Evolutionary conservation across 768 basidiomycete genomes (phyloP).

Genomic region (Cystobasidium onofrii): DNA sequence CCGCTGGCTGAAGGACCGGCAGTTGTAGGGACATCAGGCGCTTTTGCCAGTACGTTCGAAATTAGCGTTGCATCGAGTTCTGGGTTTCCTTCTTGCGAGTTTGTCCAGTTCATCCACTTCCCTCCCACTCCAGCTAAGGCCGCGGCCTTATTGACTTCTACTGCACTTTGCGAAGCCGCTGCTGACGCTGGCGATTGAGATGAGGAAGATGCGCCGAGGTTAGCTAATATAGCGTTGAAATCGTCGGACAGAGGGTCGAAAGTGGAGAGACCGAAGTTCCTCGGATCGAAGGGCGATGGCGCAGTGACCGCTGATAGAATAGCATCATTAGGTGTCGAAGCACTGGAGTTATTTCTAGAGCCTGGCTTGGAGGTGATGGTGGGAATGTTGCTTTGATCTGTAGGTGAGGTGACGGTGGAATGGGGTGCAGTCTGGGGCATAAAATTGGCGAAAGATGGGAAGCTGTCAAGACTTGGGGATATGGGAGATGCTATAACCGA

Average conservation of each 20-base stretch:
- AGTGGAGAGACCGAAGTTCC: neutral
- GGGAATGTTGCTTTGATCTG: neutral
- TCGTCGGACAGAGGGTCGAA: constrained; percentile 3
- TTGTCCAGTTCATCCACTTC: constrained; percentile 27
- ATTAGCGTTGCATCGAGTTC: neutral
- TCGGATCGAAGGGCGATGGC: constrained; percentile 5
- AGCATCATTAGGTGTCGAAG: constrained; percentile 8
- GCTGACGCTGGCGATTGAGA: neutral
- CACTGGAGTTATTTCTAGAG: neutral
- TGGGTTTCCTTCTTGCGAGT: neutral
- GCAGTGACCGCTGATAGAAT: constrained; percentile 9
- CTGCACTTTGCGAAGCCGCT: neutral
- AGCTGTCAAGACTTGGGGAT: neutral
- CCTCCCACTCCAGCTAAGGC: constrained; percentile 19
- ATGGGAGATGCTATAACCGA: neutral
- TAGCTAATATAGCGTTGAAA: neutral
- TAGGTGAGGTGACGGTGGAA: neutral
- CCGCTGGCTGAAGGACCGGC: neutral
- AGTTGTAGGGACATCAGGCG: neutral
- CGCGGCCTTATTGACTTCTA: constrained; percentile 18
- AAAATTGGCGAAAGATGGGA: neutral
- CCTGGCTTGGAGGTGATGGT: neutral
- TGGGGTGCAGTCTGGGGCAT: neutral
- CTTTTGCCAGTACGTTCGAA: neutral
- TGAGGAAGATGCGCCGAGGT: neutral